Percentiles rank a stretch among this genome's conserved stretches.
Conservation (phyloP, 176 grass and related monocot species). For the Avena atlantica region DNA sequence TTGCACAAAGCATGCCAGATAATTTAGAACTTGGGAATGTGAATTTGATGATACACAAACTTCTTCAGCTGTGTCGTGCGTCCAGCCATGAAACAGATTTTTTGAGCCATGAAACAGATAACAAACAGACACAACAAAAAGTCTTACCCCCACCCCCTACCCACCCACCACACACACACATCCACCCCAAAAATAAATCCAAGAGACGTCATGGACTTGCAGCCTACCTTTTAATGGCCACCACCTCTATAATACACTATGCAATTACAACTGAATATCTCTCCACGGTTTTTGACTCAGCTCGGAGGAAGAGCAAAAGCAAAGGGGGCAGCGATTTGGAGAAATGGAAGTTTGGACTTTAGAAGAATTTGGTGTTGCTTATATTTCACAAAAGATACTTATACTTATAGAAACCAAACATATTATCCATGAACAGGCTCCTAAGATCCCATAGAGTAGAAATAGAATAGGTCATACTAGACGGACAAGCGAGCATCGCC, state of each 20-base stretch:
- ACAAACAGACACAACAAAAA: not conserved
- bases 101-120: too few relatives aligned
- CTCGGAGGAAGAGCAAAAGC: too few relatives aligned
- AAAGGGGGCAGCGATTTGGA: too few relatives aligned
- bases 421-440: too few relatives aligned
- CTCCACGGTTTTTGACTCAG: not conserved
- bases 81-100: not conserved
- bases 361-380: too few relatives aligned
- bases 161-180: not conserved
- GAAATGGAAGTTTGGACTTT: too few relatives aligned
- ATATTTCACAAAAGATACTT: too few relatives aligned
- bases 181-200: not conserved
- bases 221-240: slow-evolving; percentile 15
- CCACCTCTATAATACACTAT: not conserved
- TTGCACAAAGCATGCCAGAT: too few relatives aligned
- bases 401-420: too few relatives aligned
- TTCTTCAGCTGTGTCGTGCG: not conserved
- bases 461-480: too few relatives aligned
- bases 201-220: not conserved
- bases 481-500: too few relatives aligned
- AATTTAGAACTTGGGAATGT: not conserved
- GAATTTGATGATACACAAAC: not conserved
- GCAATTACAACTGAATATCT: not conserved
- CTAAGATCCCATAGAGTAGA: too few relatives aligned
- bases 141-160: not conserved